Evolutionary conservation across 2,329 filamentous ascomycete species (phyloP), one percentile per base, ranked within the genome.

Genomic region (Aspergillus costaricaensis): DNA sequence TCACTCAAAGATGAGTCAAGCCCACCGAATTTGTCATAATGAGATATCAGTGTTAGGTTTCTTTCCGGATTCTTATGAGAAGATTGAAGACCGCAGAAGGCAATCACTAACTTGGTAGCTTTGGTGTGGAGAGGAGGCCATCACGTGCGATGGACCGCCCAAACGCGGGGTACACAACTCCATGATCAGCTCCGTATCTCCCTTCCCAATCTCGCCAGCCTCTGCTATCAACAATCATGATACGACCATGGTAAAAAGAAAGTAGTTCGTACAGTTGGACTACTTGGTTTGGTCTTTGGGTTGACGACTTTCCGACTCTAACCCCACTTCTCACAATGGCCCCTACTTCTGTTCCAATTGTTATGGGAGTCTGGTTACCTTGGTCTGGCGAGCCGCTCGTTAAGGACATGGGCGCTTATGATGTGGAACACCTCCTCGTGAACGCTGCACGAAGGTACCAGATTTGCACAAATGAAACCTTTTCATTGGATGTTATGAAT

Each of bases 371-470:
- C 62, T 62, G 65, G 62, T 66, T 64, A 67, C 57, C 62, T 61
- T 63, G 68, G 67, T 64, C 67, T 64, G 66, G 65, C 68, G 67
- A 74, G 67, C 68, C 71, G 70, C 72, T 75, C 64, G 67, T 65
- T 64, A 65, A 66, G 58, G 66, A 61, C 62, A 67, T 63, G 62
- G 72, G 73, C 73, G 73, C 73, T 74, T 74, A 75, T 64, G 61
- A 63, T 63, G 68, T 69, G 69, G 65, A 69, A 68, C 70, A 68
- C 55, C 63, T 58, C 61, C 53, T 67, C 62, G 38, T 19, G 49
- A 48, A 60, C 50, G 47, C 62, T 47, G 52, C 60, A 55, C 47
- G 55, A 49, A 49, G 43, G 50, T 61, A 56, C 55, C 58, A 60
- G 47, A 48, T 62, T 58, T 61, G 12, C 25, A 48, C 55, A 54